These are phyloP conservation scores for Corylus heterophylla DNA, from an alignment of 306 rosid genomes.

Conservation along the genomic window DNA sequence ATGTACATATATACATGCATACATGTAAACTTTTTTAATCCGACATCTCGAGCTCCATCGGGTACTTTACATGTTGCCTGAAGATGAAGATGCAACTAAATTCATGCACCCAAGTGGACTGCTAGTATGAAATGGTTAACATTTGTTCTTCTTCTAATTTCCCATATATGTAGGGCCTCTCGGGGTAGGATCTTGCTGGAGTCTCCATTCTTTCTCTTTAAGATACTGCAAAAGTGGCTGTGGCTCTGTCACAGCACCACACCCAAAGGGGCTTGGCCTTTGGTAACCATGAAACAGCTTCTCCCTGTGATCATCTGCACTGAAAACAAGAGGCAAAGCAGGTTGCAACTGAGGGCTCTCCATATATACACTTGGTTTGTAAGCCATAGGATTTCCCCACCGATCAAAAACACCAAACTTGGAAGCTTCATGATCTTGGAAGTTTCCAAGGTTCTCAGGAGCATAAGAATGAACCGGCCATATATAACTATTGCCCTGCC, in stretches of 20 bases:
- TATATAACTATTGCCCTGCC: slow-evolving; percentile 32
- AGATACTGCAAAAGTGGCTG: slow-evolving; percentile 66
- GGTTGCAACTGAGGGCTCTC: slow-evolving; percentile 55
- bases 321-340: slow-evolving; percentile 39
- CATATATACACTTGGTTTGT: slow-evolving; percentile 43
- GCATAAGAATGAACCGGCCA: slow-evolving; percentile 41
- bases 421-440: slow-evolving; percentile 33
- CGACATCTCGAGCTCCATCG: background rate
- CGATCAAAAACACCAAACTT: slow-evolving; percentile 50
- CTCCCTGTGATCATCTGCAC: slow-evolving; percentile 45
- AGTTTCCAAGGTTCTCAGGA: slow-evolving; percentile 43
- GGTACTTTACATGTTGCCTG: background rate
- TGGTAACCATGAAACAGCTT: slow-evolving; percentile 53
- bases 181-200: slow-evolving; percentile 59
- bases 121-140: slow-evolving; percentile 14
- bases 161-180: slow-evolving; percentile 68
- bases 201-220: slow-evolving; percentile 74
- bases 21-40: background rate
- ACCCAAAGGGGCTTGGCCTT: slow-evolving; percentile 57
- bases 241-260: slow-evolving; percentile 69
- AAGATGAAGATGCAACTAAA: slow-evolving; percentile 23
- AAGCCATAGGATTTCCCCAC: slow-evolving; percentile 42
- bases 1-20: slow-evolving; percentile 20
- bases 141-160: slow-evolving; percentile 32
- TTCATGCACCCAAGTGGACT: slow-evolving; percentile 12